Conservation (phyloP, 768 basidiomycete species). For the Boletus sensibilis region DNA sequence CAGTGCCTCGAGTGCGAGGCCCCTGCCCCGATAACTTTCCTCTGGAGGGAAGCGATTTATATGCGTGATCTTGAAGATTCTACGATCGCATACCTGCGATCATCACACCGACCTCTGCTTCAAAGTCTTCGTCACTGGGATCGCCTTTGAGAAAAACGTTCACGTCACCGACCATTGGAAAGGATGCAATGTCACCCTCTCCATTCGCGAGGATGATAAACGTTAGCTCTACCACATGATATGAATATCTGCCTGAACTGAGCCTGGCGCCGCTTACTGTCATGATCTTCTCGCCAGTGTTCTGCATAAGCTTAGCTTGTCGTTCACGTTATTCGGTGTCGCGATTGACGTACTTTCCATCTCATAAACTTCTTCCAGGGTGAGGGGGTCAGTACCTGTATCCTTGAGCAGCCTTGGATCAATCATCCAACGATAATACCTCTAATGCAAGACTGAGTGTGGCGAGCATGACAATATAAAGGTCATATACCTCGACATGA, state of each 20-base stretch:
- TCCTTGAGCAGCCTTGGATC: slow-evolving; percentile 65
- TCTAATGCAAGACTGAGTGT: slow-evolving; percentile 39
- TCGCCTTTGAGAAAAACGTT: slow-evolving; percentile 80
- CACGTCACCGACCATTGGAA: slow-evolving; percentile 87
- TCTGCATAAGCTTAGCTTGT: slow-evolving; percentile 38
- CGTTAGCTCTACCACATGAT: slow-evolving; percentile 61
- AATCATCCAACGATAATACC: slow-evolving; percentile 89
- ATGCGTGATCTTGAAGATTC: neutral
- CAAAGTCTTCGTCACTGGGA: slow-evolving; percentile 44
- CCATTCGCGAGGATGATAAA: slow-evolving; percentile 75
- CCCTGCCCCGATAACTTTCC: slow-evolving; percentile 62
- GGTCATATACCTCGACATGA: slow-evolving; percentile 37
- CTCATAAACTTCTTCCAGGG: slow-evolving; percentile 76
- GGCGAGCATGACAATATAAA: neutral
- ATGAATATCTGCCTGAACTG: neutral
- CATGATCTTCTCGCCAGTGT: slow-evolving; percentile 84
- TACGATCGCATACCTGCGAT: slow-evolving; percentile 62
- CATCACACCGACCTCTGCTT: slow-evolving; percentile 91
- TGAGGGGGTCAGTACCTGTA: slow-evolving; percentile 84
- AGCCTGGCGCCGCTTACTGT: slow-evolving; percentile 47
- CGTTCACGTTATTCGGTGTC: neutral
- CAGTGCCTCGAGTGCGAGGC: slow-evolving; percentile 62
- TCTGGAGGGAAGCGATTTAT: slow-evolving; percentile 42
- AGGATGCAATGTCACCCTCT: slow-evolving; percentile 30
- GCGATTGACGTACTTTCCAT: slow-evolving; percentile 73